Percentiles rank a stretch among this genome's conserved stretches.
Conservation (phyloP, 768 basidiomycete species). For the Tulasnella calospora region DNA sequence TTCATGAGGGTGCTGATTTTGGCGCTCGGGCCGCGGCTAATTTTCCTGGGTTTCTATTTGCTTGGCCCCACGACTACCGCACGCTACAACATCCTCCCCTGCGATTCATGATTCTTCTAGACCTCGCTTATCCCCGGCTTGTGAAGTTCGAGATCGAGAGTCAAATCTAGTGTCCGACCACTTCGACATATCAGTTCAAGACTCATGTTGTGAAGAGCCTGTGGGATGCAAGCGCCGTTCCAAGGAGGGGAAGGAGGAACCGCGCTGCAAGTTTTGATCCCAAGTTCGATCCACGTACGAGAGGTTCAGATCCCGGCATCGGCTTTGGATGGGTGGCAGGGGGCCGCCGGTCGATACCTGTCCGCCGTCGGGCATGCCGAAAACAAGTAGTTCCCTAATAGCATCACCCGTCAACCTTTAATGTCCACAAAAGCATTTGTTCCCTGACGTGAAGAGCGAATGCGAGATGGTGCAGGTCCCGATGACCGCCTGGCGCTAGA, state of each 20-base stretch:
- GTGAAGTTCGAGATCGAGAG: conserved; percentile 94
- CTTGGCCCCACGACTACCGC: conserved; percentile 17
- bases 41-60: conserved; percentile 33
- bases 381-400: neutral
- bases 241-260: conserved; percentile 32
- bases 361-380: neutral
- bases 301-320: too few relatives aligned
- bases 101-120: conserved; percentile 39
- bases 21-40: conserved; percentile 32
- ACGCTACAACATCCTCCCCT: conserved; percentile 30
- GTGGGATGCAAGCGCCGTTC: conserved; percentile 59
- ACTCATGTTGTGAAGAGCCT: conserved; percentile 60
- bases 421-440: neutral
- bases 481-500: neutral
- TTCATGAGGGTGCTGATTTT: conserved; percentile 32
- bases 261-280: neutral
- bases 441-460: neutral
- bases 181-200: conserved; percentile 71
- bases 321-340: too few relatives aligned
- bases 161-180: conserved; percentile 62
- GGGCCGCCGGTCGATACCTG: too few relatives aligned
- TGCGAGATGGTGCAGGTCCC: neutral
- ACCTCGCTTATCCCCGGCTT: conserved; percentile 69
- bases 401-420: neutral
- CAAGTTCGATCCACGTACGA: neutral